Evolutionary conservation across 805 yeast genomes (phyloP).

Genomic region (Sungouiella blattae): DNA sequence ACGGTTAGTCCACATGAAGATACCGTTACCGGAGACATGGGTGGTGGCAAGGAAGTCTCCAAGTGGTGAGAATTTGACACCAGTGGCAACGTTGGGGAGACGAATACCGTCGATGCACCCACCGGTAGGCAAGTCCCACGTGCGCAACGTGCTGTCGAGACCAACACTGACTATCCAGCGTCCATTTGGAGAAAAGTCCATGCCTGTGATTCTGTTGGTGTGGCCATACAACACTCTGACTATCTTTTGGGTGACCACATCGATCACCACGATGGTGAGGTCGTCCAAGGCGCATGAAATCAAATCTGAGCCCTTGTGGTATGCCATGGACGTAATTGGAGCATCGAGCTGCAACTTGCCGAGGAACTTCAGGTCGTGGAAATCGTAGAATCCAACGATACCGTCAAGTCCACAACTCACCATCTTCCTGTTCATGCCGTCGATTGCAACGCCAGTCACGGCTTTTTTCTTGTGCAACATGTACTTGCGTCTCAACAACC

Average conservation of each 20-base stretch:
- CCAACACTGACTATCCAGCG: conserved; percentile 88
- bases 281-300: conserved; percentile 86
- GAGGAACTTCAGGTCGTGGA: conserved; percentile 62
- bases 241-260: conserved; percentile 71
- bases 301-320: conserved; percentile 80
- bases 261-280: conserved; percentile 77
- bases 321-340: conserved; percentile 73
- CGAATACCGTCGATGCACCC: conserved; percentile 90
- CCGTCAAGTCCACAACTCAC: conserved; percentile 90
- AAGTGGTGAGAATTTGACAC: conserved; percentile 74
- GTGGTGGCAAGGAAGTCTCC: conserved; percentile 92
- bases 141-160: conserved; percentile 82
- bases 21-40: conserved; percentile 87
- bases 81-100: conserved; percentile 76
- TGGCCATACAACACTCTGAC: conserved; percentile 91
- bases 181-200: conserved; percentile 93
- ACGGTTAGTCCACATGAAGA: conserved; percentile 87
- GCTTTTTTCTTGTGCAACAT: conserved; percentile 63
- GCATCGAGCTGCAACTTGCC: conserved; percentile 68
- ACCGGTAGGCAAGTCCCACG: conserved; percentile 98
- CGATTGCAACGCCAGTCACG: conserved; percentile 85
- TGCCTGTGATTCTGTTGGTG: conserved; percentile 75
- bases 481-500: conserved; percentile 69
- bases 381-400: conserved; percentile 79
- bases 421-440: conserved; percentile 86